Evolutionary conservation across 768 basidiomycete genomes (phyloP), one percentile per base, ranked within the genome.

Genomic region (Tylopilus subfusipes): DNA sequence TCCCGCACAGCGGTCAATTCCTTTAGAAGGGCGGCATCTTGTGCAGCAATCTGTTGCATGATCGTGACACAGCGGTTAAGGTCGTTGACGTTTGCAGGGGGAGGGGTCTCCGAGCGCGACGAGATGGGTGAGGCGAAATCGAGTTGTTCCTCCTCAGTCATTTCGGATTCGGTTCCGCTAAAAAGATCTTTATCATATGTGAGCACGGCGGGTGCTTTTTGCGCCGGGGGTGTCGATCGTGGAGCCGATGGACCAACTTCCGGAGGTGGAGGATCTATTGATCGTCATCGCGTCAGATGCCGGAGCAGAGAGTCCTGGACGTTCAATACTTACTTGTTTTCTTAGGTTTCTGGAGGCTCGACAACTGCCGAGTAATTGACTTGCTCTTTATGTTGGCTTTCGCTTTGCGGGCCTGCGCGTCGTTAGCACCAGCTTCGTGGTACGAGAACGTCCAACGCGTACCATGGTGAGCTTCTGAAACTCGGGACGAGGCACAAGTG

Each of bases 401-500:
- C 5, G 68, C 56, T 27, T 52, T 55, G 42, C 67, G 43, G 18
- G 48, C 57, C 68, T 69, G 46, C n/a, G 14, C 13, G 19, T 33
- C 31, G n/a, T 66, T 22, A 55, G 34, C 33, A 22, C 16, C 10
- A 16, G 4, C 2, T 7, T 12, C 38, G 10, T 19, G 25, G 3
- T 11, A 24, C 42, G 8, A 45, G 16, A 42, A 19, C 11, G 11
- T 16, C 12, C 38, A 24, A 39, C 22, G 18, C 53, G 11, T 51
- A 65, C 69, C 65, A 47, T 65, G 4, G 67, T 63, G 1, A 67
- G 42, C 33, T 69, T 67, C 51, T 69, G 68, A 22, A 69, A 60
- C 30, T 58, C 40, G 1, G 52, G 50, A 7, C 70, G 66, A 47
- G 69, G 27, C 18, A 19, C 14, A 42, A 43, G 50, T 47, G n/a